phyloP scores from a whole-genome alignment of 2,329 filamentous ascomycete species.

The Cladophialophora exuberans region DNA sequence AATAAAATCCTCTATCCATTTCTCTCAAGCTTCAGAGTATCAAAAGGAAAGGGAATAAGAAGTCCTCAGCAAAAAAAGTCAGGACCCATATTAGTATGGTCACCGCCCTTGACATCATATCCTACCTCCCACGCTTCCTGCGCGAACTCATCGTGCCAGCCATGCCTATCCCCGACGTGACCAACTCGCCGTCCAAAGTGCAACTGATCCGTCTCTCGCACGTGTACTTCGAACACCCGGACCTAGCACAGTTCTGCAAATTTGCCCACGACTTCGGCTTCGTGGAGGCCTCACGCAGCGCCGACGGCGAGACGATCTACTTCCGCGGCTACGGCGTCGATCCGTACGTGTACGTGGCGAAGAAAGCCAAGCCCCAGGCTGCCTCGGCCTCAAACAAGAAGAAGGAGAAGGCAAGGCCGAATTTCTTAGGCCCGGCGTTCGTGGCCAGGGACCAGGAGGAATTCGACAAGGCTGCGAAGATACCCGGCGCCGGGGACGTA shows the following conservation, averaged over 20 bases:
- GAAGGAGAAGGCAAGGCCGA: conserved; percentile 45
- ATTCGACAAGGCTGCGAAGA: conserved; percentile 53
- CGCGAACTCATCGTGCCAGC: conserved; percentile 27
- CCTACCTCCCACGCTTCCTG: conserved; percentile 21
- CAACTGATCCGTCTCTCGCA: conserved; percentile 35
- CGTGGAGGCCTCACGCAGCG: conserved; percentile 27
- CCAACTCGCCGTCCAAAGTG: conserved; percentile 30
- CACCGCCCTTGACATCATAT: conserved; percentile 11
- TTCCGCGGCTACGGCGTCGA: conserved; percentile 65
- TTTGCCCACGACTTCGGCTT: conserved; percentile 42
- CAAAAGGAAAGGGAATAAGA: too few species aligned
- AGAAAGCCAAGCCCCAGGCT: conserved; percentile 49
- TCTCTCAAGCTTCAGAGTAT: too few species aligned
- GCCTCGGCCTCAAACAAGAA: too few species aligned
- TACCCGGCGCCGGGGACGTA: conserved; percentile 58
- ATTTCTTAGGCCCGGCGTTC: conserved; percentile 62
- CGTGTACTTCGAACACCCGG: conserved; percentile 37
- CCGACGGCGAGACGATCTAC: conserved; percentile 53
- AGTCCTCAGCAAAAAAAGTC: too few species aligned
- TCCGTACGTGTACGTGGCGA: conserved; percentile 63
- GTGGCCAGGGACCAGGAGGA: conserved; percentile 61
- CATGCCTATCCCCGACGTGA: conserved; percentile 28
- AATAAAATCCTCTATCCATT: too few species aligned
- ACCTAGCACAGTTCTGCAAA: conserved; percentile 31
- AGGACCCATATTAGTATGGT: background rate